Evolutionary conservation across 169 alveolate genomes (phyloP).

Genomic region (Perkinsus olseni): DNA sequence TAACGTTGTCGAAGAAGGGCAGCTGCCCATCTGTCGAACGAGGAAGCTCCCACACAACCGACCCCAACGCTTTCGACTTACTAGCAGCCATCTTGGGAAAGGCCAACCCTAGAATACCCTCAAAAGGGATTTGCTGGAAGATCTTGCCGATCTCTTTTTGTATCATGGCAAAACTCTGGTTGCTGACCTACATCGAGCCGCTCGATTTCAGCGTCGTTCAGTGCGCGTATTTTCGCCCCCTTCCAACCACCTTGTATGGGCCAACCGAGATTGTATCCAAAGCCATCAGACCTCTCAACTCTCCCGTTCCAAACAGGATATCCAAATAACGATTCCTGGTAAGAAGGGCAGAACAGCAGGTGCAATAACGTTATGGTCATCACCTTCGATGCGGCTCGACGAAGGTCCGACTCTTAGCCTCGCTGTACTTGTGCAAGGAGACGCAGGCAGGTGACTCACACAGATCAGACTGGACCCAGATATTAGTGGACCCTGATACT

Average conservation of each 20-base stretch:
- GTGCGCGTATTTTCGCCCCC: too few relatives aligned
- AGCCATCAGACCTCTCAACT: background rate
- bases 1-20: background rate
- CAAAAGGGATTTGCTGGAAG: background rate
- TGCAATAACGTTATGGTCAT: too few relatives aligned
- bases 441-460: background rate
- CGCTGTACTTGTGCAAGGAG: background rate
- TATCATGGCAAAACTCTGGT: background rate
- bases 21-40: background rate
- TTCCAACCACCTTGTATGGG: background rate
- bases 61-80: background rate
- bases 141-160: background rate
- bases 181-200: background rate
- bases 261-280: background rate
- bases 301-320: conserved; percentile 6
- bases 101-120: conserved; percentile 1
- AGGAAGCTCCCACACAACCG: background rate
- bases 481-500: background rate
- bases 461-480: background rate
- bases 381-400: background rate
- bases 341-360: too few relatives aligned
- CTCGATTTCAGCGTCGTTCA: background rate
- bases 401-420: background rate
- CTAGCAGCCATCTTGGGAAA: background rate
- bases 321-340: background rate